Evolutionary conservation across 805 yeast species (phyloP), one percentile per base, ranked within the genome.

Genomic region (Vanderwaltozyma tropicalis): DNA sequence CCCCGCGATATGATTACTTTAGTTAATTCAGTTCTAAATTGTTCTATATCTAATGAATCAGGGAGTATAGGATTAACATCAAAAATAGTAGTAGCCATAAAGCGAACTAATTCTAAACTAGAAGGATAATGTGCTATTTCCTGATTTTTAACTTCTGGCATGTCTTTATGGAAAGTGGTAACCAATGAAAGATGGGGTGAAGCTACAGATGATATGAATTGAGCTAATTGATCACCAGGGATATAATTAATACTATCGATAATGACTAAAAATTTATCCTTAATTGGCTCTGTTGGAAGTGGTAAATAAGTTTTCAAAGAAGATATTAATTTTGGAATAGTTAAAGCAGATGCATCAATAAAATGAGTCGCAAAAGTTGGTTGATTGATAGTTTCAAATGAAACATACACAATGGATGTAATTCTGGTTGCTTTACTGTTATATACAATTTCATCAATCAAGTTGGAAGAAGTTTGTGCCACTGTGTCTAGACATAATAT

Each of bases 21-120:
- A 3, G 58, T 46, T 1, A 74, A 35, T 10, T 59, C 50, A 5
- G 52, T 52, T 10, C 69, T 74, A 17, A 71, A 46, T 10, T 66
- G 67, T 36, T 76, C 80, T 25, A 71, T 76, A 25, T 73, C 78
- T 2, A 52, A 32, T 17, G 33, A 28, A 9, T 41, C 40, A 2
- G 46, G 39, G 25, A 46, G 41, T 21, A 48, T 41, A 2, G 89
- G 86, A 16, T 66, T 57, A 0, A 84, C 57, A 26, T 78, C 80
- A 31, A 88, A 66, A 1, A 84, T 72, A 1, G 84, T 67, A 2
- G 89, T 80, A 2, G 96, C 87, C 54, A 87, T 74, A 52, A 75
- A 86, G 27, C 71, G 63, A 21, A 86, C 61, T 18, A 82, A 53
- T 5, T 66, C 66, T n/a, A 67, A 40, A 0, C 72, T 53, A 0